Evolutionary conservation across 176 grass and related monocot genomes (phyloP).

Genomic region (Rhynchospora pubera): DNA sequence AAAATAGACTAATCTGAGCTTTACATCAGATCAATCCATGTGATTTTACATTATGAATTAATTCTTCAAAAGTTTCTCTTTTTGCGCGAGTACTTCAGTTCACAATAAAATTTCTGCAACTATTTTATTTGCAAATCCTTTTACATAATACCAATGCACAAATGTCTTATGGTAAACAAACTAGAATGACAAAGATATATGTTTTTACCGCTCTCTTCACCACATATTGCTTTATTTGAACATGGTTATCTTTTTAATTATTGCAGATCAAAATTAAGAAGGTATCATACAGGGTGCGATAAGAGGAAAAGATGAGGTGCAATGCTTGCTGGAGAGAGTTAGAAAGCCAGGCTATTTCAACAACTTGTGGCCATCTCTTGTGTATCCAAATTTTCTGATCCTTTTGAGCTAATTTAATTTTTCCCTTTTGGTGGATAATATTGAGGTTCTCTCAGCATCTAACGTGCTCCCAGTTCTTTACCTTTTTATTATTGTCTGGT

Average conservation of each 20-base stretch:
- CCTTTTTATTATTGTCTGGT: not conserved
- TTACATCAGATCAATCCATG: not conserved
- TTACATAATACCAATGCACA: not conserved
- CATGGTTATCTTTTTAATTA: conserved; percentile 4
- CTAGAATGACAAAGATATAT: not conserved
- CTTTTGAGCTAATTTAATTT: not conserved
- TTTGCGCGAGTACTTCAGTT: not conserved
- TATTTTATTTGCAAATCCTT: not conserved
- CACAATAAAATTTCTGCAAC: not conserved
- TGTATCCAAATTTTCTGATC: conserved; percentile 40
- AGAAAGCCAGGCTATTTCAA: conserved; percentile 71
- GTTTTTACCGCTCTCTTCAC: not conserved
- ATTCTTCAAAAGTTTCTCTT: not conserved
- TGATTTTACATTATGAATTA: not conserved
- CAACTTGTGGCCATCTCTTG: conserved; percentile 80
- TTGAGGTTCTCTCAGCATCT: not conserved
- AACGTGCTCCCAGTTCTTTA: not conserved
- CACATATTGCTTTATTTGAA: not conserved
- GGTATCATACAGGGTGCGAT: not conserved
- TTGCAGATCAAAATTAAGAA: conserved; percentile 5
- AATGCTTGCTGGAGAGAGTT: conserved; percentile 87
- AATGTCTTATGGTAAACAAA: not conserved
- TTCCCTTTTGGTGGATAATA: not conserved
- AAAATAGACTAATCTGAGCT: not conserved
- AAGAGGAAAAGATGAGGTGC: conserved; percentile 56